Conservation (phyloP, 257 asterid genomes). For the Solanum pinnatisectum region DNA sequence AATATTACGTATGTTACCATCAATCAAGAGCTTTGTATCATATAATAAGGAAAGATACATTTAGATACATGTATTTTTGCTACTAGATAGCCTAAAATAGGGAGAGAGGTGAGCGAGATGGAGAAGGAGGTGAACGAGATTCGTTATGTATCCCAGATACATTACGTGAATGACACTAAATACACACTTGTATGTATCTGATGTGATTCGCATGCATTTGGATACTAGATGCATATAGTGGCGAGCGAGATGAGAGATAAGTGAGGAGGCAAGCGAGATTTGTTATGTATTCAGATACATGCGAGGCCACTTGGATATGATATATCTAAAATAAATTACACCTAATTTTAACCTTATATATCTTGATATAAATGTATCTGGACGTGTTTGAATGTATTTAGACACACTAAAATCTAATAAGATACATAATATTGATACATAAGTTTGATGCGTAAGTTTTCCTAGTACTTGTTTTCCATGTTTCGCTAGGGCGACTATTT, state of each 20-base stretch:
- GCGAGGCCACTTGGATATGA: too few relatives aligned
- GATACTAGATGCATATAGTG: background rate
- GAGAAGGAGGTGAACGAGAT: rapidly evolving
- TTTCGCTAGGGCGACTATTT: background rate
- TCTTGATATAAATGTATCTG: too few relatives aligned
- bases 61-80: background rate
- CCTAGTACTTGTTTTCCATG: background rate
- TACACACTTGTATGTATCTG: too few relatives aligned
- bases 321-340: background rate
- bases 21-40: rapidly evolving
- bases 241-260: background rate
- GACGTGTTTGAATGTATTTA: too few relatives aligned
- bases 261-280: too few relatives aligned
- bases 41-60: rapidly evolving
- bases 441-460: background rate
- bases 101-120: too few relatives aligned
- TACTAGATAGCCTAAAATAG: rapidly evolving
- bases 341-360: too few relatives aligned
- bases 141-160: background rate
- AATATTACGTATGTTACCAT: too few relatives aligned
- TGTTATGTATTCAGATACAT: too few relatives aligned
- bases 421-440: too few relatives aligned
- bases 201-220: background rate
- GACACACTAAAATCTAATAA: rapidly evolving
- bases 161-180: rapidly evolving